Base-by-base conservation (phyloP, 768 basidiomycete species). In the Agaricus bisporus region DNA sequence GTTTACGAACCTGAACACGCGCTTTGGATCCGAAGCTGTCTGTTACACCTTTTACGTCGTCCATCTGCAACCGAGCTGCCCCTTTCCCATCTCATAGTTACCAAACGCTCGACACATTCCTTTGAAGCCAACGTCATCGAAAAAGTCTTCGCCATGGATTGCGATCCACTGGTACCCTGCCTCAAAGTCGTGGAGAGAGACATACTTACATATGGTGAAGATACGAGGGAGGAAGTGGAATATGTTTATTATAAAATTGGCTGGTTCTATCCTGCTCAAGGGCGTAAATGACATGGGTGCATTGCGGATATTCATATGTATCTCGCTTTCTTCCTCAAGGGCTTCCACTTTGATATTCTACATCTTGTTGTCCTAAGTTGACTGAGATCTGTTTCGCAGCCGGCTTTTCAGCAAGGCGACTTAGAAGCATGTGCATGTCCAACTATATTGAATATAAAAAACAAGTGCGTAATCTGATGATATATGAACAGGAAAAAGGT, bases 1-100 rank as follows among this genome's bases (percentile, higher is more conserved):
- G 69, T 92, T 5, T 94, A 93, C 68, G 82, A 91, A 60, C 71
- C 80, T 0, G 66, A 77, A 25, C 90, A 92, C 63, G 84, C 86
- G 0, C 45, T 63, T 0, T 91, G 85, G 86, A 86, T 93, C 58
- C 80, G 78, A 57, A 61, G 64, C 0, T 87, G 85, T 47, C 78
- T 90, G 7, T 64, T 63, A 20, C 70, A 54, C 12, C 71, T 82
- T 14, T 75, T 93, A 5, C 65, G 61, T 39, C 68, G 65, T 43
- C 67, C 69, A 15, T 14, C 25, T 12, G 6, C 18, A 17, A 41
- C 45, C 48, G 15, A 48, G 25, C 25, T 25, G 17, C 56, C 68
- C 1, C 56, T 62, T 2, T 93, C 93, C 65, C 87, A 91, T 59
- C 77, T 92, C 12, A 74, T 91, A 46, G 79, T 91, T n/a, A 88